A percentile compares a stretch with the other conserved stretches of the same genome.
Evolutionary conservation across 1,284 basidiomycete species (phyloP).

Genomic region (Trametes sp.): DNA sequence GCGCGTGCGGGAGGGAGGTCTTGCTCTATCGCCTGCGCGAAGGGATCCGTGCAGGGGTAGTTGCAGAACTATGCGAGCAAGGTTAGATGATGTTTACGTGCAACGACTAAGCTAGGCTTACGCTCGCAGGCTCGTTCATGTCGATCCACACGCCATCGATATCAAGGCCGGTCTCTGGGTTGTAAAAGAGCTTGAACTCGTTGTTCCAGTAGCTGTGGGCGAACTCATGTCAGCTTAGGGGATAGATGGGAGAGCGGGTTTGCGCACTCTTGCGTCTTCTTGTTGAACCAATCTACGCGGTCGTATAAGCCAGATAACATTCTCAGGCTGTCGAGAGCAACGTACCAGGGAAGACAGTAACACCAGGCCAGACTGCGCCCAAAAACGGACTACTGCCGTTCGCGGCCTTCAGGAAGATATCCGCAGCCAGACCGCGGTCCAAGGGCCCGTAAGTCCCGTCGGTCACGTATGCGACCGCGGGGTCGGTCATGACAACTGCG

Average conservation of each 20-base stretch:
- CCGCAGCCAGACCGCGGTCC: constrained; percentile 59
- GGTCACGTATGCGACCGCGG: constrained; percentile 66
- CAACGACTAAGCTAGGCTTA: constrained; percentile 38
- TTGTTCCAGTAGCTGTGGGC: constrained; percentile 63
- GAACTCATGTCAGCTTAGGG: not conserved
- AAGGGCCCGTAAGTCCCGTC: constrained; percentile 60
- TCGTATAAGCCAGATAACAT: not conserved
- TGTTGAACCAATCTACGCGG: constrained; percentile 68
- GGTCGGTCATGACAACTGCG: constrained; percentile 77
- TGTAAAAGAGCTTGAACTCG: constrained; percentile 70
- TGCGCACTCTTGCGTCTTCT: constrained; percentile 55
- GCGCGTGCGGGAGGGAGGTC: constrained; percentile 61
- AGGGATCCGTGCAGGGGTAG: constrained; percentile 64
- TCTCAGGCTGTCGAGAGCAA: not conserved
- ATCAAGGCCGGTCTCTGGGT: constrained; percentile 60
- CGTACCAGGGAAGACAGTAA: constrained; percentile 67
- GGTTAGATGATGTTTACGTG: not conserved
- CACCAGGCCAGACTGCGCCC: constrained; percentile 77
- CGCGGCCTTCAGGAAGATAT: constrained; percentile 68
- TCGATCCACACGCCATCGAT: constrained; percentile 78
- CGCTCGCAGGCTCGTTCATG: constrained; percentile 76
- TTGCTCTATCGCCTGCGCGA: constrained; percentile 58
- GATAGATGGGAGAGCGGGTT: not conserved
- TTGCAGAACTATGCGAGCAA: constrained; percentile 57
- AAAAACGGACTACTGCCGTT: constrained; percentile 61